Conservation (phyloP, 495 filamentous ascomycete genomes). For the Hypoxylon lenormandii region DNA sequence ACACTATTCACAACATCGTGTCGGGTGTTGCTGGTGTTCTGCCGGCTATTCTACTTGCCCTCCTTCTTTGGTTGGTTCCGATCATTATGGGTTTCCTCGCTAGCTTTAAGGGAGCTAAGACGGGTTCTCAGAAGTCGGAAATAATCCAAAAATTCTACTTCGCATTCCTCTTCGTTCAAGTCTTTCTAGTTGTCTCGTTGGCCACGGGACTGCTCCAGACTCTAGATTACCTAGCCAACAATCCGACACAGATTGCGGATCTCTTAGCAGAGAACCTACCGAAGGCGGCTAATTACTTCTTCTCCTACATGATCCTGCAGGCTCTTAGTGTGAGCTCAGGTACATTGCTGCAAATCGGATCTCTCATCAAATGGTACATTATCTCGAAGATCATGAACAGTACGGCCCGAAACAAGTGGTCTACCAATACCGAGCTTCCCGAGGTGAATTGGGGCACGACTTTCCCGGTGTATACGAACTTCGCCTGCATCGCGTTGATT, state of each 20-base stretch:
- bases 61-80: slow-evolving; percentile 84
- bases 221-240: slow-evolving; percentile 70
- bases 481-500: slow-evolving; percentile 92
- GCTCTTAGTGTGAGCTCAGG: slow-evolving; percentile 90
- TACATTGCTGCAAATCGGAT: slow-evolving; percentile 85
- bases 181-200: slow-evolving; percentile 93
- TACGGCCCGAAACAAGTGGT: slow-evolving; percentile 90
- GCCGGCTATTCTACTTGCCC: slow-evolving; percentile 79
- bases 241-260: slow-evolving; percentile 69
- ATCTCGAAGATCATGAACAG: slow-evolving; percentile 80
- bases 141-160: slow-evolving; percentile 94
- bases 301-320: slow-evolving; percentile 97
- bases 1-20: slow-evolving; percentile 69
- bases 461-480: slow-evolving; percentile 95
- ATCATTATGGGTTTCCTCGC: slow-evolving; percentile 77
- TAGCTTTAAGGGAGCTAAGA: slow-evolving; percentile 80
- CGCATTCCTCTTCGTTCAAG: slow-evolving; percentile 91
- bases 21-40: slow-evolving; percentile 87
- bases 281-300: slow-evolving; percentile 94
- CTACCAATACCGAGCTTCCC: slow-evolving; percentile 80
- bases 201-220: slow-evolving; percentile 80
- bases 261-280: slow-evolving; percentile 86
- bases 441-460: slow-evolving; percentile 90
- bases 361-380: slow-evolving; percentile 82
- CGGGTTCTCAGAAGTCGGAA: slow-evolving; percentile 81